These are phyloP conservation scores for Apophysomyces sp. DNA, from an alignment of 371 early-diverging fungal species.

Conservation along the genomic window DNA sequence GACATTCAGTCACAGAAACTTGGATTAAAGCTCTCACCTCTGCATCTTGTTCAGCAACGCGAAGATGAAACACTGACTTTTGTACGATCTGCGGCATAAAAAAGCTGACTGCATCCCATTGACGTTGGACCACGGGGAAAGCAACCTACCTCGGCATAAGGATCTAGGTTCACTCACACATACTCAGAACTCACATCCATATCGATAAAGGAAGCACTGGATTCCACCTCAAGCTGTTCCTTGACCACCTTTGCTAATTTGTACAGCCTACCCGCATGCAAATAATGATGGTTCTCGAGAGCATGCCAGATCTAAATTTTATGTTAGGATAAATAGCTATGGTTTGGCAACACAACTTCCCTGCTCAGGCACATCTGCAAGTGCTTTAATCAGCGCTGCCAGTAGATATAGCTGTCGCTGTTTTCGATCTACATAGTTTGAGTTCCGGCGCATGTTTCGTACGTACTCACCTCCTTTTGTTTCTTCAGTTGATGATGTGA, in stretches of 20 bases:
- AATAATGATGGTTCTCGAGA: conserved; percentile 65
- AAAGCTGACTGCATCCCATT: conserved; percentile 83
- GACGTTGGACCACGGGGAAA: conserved; percentile 81
- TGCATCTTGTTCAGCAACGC: conserved; percentile 38
- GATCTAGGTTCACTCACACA: conserved; percentile 15
- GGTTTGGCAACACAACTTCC: conserved; percentile 20
- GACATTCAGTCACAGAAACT: too few species aligned
- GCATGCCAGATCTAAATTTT: conserved; percentile 72
- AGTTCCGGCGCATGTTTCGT: conserved; percentile 5
- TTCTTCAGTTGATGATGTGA: conserved; percentile 6
- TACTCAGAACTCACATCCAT: conserved; percentile 14
- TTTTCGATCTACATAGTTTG: conserved; percentile 44
- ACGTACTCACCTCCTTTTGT: conserved; percentile 4
- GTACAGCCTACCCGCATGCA: conserved; percentile 73
- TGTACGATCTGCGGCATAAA: conserved; percentile 75
- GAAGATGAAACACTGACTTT: conserved; percentile 53
- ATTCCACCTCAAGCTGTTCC: conserved; percentile 56
- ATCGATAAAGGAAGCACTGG: conserved; percentile 24
- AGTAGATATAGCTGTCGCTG: conserved; percentile 62
- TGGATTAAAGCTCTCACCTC: too few species aligned
- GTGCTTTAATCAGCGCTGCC: conserved; percentile 79
- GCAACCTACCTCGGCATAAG: conserved; percentile 39
- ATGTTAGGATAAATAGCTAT: background rate
- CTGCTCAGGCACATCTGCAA: conserved; percentile 88
- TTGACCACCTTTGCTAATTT: conserved; percentile 67